Base-by-base conservation (phyloP, 2,329 filamentous ascomycete genomes). In the Ceratocystis huliohia region DNA sequence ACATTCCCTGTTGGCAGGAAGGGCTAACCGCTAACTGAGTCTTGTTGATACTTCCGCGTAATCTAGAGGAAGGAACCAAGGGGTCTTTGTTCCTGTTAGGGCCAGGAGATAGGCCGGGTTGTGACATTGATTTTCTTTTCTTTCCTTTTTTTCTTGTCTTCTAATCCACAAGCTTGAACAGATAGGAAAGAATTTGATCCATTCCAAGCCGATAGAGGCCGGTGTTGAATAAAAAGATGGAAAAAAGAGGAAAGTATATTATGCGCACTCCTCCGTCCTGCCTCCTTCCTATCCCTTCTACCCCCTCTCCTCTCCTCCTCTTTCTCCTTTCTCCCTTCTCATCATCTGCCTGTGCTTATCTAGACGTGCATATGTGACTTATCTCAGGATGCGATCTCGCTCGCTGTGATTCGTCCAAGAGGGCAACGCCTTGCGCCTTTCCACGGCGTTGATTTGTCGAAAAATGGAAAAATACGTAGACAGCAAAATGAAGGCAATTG, bases 51-150 rank as follows among this genome's bases (percentile, higher is more conserved):
- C 22, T 25, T 62, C 59, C 8, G 15, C 37, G 46, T 28, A 15
- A 22, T 28, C 13, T 15, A 22, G 2, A 2, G 17, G 44, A 66
- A 66, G 64, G 57, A 66, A 56, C 48, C 25, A 37, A 66, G 62
- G 45, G 41, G 56, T 44, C 56, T 57, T 61, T 56, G 64, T 59
- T 33, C 56, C 59, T n/a, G 41, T 61, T 64, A 33, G 50, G 61
- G 61, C 61, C 63, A 28, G 63, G 65, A 33, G 30, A 33, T 46
- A 56, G 22, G 20, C 63, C 65, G 65, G 66, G 66, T 61, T 67
- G 66, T 62, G 64, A 65, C 62, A 41, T 53, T 67, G 28, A 50
- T 62, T 22, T 65, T 20, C 57, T 33, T 59, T 45, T 48, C 53
- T 48, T 46, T 53, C 17, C 1, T 65, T 30, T 56, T 41, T 56